Percentiles rank a stretch among this genome's conserved stretches.
Conservation (phyloP, 805 yeast genomes). For the Kodamaea leandrae region DNA sequence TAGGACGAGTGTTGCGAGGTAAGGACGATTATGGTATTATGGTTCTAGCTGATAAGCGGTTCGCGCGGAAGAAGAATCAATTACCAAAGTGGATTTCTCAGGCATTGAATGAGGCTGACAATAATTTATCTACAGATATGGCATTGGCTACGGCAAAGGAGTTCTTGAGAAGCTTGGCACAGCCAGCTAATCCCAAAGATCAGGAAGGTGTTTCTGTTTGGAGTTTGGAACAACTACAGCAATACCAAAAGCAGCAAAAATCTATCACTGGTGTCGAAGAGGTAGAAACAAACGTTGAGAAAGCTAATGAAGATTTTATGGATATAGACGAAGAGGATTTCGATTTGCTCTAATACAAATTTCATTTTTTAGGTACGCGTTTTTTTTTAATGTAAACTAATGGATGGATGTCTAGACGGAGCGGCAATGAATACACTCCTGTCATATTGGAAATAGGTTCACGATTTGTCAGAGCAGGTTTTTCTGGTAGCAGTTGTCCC, state of each 20-base stretch:
- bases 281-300: slow-evolving; percentile 15
- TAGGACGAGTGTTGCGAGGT: slow-evolving; percentile 96
- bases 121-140: slow-evolving; percentile 93
- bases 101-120: slow-evolving; percentile 86
- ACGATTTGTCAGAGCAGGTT: slow-evolving; percentile 22
- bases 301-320: slow-evolving; percentile 38
- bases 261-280: slow-evolving; percentile 19
- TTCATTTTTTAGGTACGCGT: not conserved
- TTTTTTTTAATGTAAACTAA: not conserved
- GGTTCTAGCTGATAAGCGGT: slow-evolving; percentile 95
- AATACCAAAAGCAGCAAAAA: slow-evolving; percentile 54
- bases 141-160: slow-evolving; percentile 93
- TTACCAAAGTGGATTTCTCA: slow-evolving; percentile 97
- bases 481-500: slow-evolving; percentile 26
- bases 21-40: slow-evolving; percentile 98
- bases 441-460: slow-evolving; percentile 20
- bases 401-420: slow-evolving; percentile 7
- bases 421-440: slow-evolving; percentile 15
- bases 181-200: slow-evolving; percentile 84
- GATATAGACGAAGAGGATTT: slow-evolving; percentile 48
- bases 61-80: slow-evolving; percentile 79
- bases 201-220: slow-evolving; percentile 95
- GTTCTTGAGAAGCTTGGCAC: slow-evolving; percentile 89
- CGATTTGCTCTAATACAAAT: slow-evolving; percentile 24
- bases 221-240: slow-evolving; percentile 67